A percentile compares a stretch with the other conserved stretches of the same genome.
phyloP scores from a whole-genome alignment of 768 basidiomycete species.

The Dendrothele bispora region DNA sequence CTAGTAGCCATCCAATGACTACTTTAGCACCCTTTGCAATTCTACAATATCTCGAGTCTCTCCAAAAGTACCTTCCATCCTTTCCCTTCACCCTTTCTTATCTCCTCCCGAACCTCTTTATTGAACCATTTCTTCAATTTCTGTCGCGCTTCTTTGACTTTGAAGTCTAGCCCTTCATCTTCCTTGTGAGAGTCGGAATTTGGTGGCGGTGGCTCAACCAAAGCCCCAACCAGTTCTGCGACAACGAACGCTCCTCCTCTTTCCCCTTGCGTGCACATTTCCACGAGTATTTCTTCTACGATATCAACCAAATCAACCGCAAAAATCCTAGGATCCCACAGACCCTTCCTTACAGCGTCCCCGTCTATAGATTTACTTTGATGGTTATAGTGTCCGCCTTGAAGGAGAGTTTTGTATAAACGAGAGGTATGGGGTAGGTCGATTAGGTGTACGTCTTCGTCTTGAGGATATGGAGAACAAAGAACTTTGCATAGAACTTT shows the following conservation, averaged over 20 bases:
- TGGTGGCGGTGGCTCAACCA: slow-evolving; percentile 34
- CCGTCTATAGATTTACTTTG: slow-evolving; percentile 52
- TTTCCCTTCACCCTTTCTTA: slow-evolving; percentile 60
- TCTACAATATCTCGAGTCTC: slow-evolving; percentile 40
- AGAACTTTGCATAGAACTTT: slow-evolving; percentile 62
- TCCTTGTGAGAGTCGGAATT: slow-evolving; percentile 17
- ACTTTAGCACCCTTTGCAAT: no score
- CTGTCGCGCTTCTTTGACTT: slow-evolving; percentile 36
- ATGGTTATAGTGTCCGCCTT: slow-evolving; percentile 87
- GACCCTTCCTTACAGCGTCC: slow-evolving; percentile 36
- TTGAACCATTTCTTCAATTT: slow-evolving; percentile 61
- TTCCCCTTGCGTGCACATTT: slow-evolving; percentile 55
- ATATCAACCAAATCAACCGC: slow-evolving; percentile 55
- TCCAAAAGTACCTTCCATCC: slow-evolving; percentile 73
- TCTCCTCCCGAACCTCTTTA: slow-evolving; percentile 35
- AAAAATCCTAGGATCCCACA: slow-evolving; percentile 64
- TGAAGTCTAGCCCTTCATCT: no score
- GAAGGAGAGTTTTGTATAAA: slow-evolving; percentile 85
- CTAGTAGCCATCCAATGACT: no score
- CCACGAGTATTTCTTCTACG: slow-evolving; percentile 48
- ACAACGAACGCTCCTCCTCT: slow-evolving; percentile 74
- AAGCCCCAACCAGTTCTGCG: slow-evolving; percentile 66
- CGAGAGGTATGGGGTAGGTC: slow-evolving; percentile 83
- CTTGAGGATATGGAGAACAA: slow-evolving; percentile 53
- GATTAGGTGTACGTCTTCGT: slow-evolving; percentile 69